Base-by-base conservation (phyloP, 2,329 filamentous ascomycete genomes). In the Claviceps cyperi region DNA sequence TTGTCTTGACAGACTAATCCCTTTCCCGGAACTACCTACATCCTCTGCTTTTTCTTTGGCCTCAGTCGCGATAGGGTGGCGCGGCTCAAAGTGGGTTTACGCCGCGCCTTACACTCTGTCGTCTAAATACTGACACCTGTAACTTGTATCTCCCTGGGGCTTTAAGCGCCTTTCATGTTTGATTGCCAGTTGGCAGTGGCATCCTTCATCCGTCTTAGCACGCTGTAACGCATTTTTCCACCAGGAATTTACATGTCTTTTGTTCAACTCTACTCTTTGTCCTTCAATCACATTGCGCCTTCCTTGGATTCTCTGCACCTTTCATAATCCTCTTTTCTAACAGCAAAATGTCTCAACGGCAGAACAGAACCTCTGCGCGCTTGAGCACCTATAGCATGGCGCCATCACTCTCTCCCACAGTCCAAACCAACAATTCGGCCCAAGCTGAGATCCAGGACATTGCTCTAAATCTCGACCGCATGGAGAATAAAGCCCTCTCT, bases 401-500 rank as follows among this genome's bases (percentile, higher is more conserved):
- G 7, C 75, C 75, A 15, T 78, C 76, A 17, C 61, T 92, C 63
- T 78, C 83, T 21, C 68, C 74, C 49, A 77, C 75, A 35, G 65
- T 76, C 51, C 67, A 64, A 56, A 75, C 73, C 28, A 72, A 63
- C 56, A 76, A 80, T 64, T 77, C 75, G 43, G 74, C 70, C 46
- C 69, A 72, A 46, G 73, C 74, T 57, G 77, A 80, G 64, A 78
- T 80, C 58, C 69, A 69, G 65, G 79, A 86, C 57, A 88, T 92
- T 66, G 84, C 86, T 59, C 79, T 83, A 53, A 83, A 85, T 52
- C 79, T 95, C 55, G 83, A 88, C 60, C 86, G 89, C 61, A 85
- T 96, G 70, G 86, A 94, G 67, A 92, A 94, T 74, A 88, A 87
- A 69, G 85, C 84, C 46, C 80, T 95, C 28, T 72, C 80, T 58